Evolutionary conservation across 169 alveolate genomes (phyloP).

Genomic region (Eimeria acervulina): DNA sequence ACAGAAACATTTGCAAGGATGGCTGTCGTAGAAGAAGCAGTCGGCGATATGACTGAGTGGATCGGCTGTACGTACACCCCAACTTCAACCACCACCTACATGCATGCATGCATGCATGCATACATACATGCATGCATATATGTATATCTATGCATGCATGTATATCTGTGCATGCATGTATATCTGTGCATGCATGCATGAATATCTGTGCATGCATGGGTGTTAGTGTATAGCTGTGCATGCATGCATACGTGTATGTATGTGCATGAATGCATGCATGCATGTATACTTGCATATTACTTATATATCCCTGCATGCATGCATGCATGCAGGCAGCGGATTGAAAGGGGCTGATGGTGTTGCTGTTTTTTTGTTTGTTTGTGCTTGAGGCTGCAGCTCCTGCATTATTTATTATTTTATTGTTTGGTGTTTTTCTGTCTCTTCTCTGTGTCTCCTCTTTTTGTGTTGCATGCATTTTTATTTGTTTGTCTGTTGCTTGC

Average conservation of each 20-base stretch:
- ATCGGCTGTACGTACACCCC: conserved; percentile 34
- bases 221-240: too few relatives aligned
- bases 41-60: neutral
- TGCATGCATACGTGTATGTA: too few relatives aligned
- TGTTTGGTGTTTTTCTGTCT: neutral
- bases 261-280: neutral
- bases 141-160: too few relatives aligned
- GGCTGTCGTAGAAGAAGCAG: conserved; percentile 65
- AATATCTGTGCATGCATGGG: too few relatives aligned
- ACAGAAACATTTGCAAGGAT: conserved; percentile 12
- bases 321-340: neutral
- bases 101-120: conserved; percentile 11
- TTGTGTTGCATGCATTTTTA: neutral
- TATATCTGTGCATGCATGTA: too few relatives aligned
- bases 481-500: neutral
- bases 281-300: neutral
- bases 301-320: neutral
- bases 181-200: too few relatives aligned
- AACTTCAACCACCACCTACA: neutral
- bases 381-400: neutral
- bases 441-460: neutral
- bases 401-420: too few relatives aligned
- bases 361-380: too few relatives aligned
- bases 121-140: too few relatives aligned
- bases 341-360: too few relatives aligned